A percentile compares a stretch with the other conserved stretches of the same genome.
Evolutionary conservation across 225 moss, liverwort and hornwort species (phyloP).

Genomic region (Thuidium tamariscinum): DNA sequence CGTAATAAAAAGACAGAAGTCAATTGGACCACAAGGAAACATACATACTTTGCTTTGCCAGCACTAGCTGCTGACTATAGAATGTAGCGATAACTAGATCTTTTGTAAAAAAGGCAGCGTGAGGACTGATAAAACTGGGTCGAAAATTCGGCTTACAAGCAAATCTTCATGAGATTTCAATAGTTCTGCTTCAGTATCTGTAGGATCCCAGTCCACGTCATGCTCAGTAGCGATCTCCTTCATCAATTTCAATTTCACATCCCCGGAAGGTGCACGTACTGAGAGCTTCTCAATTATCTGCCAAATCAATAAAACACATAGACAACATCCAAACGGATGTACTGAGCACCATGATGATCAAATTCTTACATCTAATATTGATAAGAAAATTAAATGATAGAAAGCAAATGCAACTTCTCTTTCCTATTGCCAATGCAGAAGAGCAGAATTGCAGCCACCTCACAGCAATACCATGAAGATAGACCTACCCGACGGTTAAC

Average conservation of each 20-base stretch:
- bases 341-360: background rate
- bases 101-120: background rate
- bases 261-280: constrained; percentile 77
- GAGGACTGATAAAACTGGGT: background rate
- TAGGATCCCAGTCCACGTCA: constrained; percentile 82
- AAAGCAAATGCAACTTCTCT: background rate
- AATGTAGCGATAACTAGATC: background rate
- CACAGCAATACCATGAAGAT: background rate
- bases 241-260: constrained; percentile 85
- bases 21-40: background rate
- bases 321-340: background rate
- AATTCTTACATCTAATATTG: background rate
- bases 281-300: constrained; percentile 99
- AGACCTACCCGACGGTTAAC: constrained; percentile 86
- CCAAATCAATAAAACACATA: background rate
- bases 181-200: constrained; percentile 73
- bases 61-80: background rate
- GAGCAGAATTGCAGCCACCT: background rate
- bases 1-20: background rate
- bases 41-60: background rate
- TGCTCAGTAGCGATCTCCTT: constrained; percentile 83
- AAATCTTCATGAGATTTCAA: constrained; percentile 75
- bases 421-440: background rate
- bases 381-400: background rate
- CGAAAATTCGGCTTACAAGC: constrained; percentile 48